These are phyloP conservation scores for Aspergillus chevalieri DNA, from an alignment of 2,329 filamentous ascomycete species.

Conservation along the genomic window DNA sequence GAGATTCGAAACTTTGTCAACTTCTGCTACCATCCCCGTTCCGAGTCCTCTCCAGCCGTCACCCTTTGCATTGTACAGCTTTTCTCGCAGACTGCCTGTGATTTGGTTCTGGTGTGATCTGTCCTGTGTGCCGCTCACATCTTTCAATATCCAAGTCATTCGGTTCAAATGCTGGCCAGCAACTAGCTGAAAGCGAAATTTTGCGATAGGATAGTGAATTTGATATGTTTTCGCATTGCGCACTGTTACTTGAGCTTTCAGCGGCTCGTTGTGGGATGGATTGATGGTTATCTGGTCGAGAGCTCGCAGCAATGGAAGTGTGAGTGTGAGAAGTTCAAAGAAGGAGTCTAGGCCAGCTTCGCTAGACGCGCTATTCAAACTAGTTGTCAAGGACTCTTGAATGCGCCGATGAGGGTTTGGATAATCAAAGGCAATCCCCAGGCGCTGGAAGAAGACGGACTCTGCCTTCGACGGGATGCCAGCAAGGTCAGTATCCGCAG, in stretches of 20 bases:
- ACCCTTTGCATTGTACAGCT: conserved; percentile 30
- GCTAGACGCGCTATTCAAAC: conserved; percentile 27
- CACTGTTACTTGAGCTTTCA: conserved; percentile 27
- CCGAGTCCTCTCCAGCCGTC: conserved; percentile 37
- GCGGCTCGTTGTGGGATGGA: conserved; percentile 13
- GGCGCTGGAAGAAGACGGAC: conserved; percentile 20
- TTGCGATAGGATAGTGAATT: conserved; percentile 30
- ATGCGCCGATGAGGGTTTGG: conserved; percentile 37
- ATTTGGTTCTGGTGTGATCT: conserved; percentile 14
- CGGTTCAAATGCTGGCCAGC: conserved; percentile 21
- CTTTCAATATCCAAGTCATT: conserved; percentile 32
- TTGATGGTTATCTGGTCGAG: conserved; percentile 30
- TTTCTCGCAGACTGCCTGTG: conserved; percentile 21
- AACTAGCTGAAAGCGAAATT: conserved; percentile 27
- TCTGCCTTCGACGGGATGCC: conserved; percentile 16
- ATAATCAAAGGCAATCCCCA: conserved; percentile 30
- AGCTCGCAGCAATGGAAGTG: conserved; percentile 32
- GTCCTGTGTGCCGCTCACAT: conserved; percentile 16
- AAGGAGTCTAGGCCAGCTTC: conserved; percentile 25
- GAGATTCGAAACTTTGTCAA: conserved; percentile 27
- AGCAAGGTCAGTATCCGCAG: conserved; percentile 15
- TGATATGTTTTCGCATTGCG: conserved; percentile 31
- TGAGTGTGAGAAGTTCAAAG: conserved; percentile 28
- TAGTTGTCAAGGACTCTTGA: conserved; percentile 31
- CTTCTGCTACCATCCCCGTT: conserved; percentile 30